A percentile compares a stretch with the other conserved stretches of the same genome.
Conservation (phyloP, 1,139 yeast species). For the Diutina ranongensis region DNA sequence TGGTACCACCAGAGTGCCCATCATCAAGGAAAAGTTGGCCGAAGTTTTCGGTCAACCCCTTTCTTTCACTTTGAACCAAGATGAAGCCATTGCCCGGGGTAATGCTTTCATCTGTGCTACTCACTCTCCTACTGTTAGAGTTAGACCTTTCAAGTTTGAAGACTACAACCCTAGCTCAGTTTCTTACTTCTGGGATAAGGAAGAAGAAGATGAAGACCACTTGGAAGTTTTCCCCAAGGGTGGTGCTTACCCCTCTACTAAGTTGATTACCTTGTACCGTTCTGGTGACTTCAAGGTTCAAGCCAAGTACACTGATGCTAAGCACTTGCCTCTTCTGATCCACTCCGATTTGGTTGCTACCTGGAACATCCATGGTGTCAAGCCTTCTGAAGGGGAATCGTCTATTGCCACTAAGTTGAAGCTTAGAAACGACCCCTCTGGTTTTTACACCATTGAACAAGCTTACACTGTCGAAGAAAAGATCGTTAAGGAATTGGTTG, state of each 20-base stretch:
- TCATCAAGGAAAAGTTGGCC: conserved; percentile 68
- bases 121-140: conserved; percentile 98
- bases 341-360: conserved; percentile 52
- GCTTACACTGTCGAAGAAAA: conserved; percentile 94
- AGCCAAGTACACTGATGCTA: conserved; percentile 75
- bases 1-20: conserved; percentile 97
- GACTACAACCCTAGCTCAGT: conserved; percentile 89
- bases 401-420: conserved; percentile 83
- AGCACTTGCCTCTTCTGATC: conserved; percentile 63
- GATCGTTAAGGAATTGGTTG: conserved; percentile 72
- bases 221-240: conserved; percentile 96
- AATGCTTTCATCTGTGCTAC: conserved; percentile 98
- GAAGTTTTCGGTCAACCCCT: conserved; percentile 79
- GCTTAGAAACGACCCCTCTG: conserved; percentile 95
- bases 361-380: conserved; percentile 84
- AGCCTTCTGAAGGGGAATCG: conserved; percentile 62
- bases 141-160: conserved; percentile 96
- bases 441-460: conserved; percentile 85
- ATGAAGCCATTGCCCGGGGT: conserved; percentile 98
- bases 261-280: conserved; percentile 90
- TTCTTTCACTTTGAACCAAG: conserved; percentile 95
- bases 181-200: conserved; percentile 91
- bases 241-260: conserved; percentile 87
- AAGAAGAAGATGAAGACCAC: conserved; percentile 83
- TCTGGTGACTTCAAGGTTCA: conserved; percentile 77